These are phyloP conservation scores for Knufia petricola DNA, from an alignment of 2,329 filamentous ascomycete species.

Conservation along the genomic window DNA sequence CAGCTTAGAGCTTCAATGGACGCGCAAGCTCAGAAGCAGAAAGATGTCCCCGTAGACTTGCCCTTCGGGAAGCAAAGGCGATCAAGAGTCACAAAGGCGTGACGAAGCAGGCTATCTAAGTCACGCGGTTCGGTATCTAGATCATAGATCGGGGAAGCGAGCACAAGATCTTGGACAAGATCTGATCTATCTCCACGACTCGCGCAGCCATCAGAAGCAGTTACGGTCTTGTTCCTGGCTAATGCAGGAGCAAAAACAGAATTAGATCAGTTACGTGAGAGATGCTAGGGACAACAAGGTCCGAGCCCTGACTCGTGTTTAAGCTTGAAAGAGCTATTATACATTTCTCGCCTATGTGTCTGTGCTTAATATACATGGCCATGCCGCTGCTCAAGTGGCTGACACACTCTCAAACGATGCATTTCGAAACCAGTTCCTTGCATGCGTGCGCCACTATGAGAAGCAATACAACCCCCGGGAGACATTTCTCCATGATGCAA, in stretches of 20 bases:
- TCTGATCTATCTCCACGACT: too few species aligned
- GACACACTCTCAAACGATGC: background rate
- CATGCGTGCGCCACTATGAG: background rate
- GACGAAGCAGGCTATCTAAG: too few species aligned
- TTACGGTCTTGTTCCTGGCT: background rate
- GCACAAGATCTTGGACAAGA: background rate
- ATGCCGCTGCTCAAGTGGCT: background rate
- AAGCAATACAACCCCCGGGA: background rate
- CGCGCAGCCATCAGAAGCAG: too few species aligned
- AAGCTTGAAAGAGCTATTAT: background rate
- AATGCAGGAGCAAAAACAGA: conserved; percentile 32
- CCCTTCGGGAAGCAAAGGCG: background rate
- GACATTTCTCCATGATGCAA: background rate
- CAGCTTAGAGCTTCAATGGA: background rate
- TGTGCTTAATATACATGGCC: conserved; percentile 1
- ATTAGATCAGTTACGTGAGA: conserved; percentile 34
- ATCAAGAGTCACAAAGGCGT: background rate
- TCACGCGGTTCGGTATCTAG: too few species aligned
- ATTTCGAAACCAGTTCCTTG: background rate
- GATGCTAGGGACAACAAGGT: too few species aligned
- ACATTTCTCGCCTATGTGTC: background rate
- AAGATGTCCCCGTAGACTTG: background rate
- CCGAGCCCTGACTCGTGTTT: background rate
- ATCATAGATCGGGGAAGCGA: background rate
- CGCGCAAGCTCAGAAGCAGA: background rate